These are phyloP conservation scores for Sextonia rubra DNA, from an alignment of 164 flowering plant species.

Conservation along the genomic window DNA sequence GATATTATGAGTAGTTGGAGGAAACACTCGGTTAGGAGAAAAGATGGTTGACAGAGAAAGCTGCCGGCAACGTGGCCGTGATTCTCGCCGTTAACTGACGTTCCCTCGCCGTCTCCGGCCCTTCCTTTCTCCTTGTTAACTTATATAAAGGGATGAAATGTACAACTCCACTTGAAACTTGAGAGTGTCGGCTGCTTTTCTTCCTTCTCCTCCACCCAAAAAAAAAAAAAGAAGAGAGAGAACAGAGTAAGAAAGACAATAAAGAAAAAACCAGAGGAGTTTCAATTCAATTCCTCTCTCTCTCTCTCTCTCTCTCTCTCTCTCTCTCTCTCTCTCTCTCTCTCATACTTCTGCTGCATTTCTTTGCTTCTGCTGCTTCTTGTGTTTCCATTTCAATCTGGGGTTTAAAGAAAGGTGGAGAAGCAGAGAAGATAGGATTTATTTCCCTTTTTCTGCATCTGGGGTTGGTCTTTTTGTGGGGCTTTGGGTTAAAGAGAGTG, in stretches of 20 bases:
- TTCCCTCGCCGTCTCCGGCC: conserved; percentile 1
- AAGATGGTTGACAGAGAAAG: neutral
- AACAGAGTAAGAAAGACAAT: neutral
- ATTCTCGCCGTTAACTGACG: conserved; percentile 7
- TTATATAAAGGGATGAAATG: neutral
- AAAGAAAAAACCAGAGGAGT: neutral
- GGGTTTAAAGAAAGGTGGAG: neutral
- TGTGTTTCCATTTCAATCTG: too few species aligned
- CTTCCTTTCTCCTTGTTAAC: neutral
- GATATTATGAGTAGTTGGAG: too few species aligned
- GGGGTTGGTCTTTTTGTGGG: neutral
- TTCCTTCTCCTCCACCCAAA: neutral
- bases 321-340: neutral
- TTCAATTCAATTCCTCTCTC: neutral
- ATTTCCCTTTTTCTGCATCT: neutral
- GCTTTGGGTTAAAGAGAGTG: neutral
- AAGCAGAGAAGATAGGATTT: neutral
- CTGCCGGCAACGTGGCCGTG: neutral
- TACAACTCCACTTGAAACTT: neutral
- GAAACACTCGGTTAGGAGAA: neutral
- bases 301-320: neutral
- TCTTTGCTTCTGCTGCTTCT: conserved; percentile 1
- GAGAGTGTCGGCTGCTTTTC: conserved; percentile 13
- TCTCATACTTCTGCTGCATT: neutral
- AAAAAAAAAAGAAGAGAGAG: neutral